These are phyloP conservation scores for Venturia asperata DNA, from an alignment of 2,329 filamentous ascomycete species.

Conservation along the genomic window DNA sequence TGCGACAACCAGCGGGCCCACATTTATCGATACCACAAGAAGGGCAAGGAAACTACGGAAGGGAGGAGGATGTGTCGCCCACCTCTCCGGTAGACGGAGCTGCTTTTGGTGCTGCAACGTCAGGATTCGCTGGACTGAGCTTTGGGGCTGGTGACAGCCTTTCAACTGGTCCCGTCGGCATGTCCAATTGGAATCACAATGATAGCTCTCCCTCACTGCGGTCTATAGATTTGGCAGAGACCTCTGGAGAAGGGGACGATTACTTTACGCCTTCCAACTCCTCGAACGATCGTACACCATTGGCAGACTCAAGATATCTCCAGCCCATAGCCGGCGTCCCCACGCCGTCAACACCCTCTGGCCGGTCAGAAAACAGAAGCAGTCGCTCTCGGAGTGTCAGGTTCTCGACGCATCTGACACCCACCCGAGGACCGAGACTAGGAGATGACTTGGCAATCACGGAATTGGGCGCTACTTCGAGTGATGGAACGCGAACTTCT, in stretches of 20 bases:
- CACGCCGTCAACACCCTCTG: conserved; percentile 32
- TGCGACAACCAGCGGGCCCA: conserved; percentile 37
- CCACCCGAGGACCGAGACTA: conserved; percentile 34
- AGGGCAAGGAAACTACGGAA: conserved; percentile 30
- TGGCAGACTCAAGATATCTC: conserved; percentile 50
- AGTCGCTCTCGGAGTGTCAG: conserved; percentile 49
- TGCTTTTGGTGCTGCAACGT: conserved; percentile 44
- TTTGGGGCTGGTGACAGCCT: conserved; percentile 34
- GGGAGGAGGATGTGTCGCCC: conserved; percentile 35
- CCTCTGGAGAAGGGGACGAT: conserved; percentile 39
- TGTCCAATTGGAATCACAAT: conserved; percentile 12
- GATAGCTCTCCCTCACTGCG: conserved; percentile 16
- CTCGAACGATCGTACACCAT: conserved; percentile 52
- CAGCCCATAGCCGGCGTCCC: conserved; percentile 49
- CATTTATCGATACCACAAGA: conserved; percentile 27
- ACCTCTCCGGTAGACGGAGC: conserved; percentile 34
- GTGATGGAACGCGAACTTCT: conserved; percentile 50
- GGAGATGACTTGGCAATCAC: conserved; percentile 55
- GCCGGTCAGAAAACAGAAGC: conserved; percentile 42
- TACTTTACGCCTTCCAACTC: conserved; percentile 50
- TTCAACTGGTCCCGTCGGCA: neutral
- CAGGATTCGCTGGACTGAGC: conserved; percentile 39
- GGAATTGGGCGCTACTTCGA: conserved; percentile 52
- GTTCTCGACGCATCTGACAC: conserved; percentile 37
- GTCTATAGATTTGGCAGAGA: conserved; percentile 28